phyloP scores from a whole-genome alignment of 768 basidiomycete genomes.

The Boletus eberwhitei region DNA sequence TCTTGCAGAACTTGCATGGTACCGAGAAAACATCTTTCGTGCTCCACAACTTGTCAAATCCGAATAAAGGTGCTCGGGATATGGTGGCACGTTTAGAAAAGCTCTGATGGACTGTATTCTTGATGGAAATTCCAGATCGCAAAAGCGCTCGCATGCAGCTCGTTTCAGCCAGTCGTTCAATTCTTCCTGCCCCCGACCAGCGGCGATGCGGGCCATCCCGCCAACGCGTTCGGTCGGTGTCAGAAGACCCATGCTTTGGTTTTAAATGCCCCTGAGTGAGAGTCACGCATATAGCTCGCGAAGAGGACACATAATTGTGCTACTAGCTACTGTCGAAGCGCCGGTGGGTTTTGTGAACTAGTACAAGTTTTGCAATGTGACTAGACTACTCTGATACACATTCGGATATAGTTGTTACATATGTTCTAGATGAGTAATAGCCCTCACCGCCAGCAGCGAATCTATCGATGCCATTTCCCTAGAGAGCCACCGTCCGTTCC shows the following conservation, averaged over 20 bases:
- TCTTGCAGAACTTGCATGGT: not conserved
- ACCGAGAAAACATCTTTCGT: not conserved
- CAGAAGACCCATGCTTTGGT: not conserved
- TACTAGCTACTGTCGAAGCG: not conserved
- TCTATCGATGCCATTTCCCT: not conserved
- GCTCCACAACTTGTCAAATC: not conserved
- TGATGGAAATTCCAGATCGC: not conserved
- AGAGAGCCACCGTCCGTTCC: constrained; percentile 23
- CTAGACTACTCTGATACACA: not conserved
- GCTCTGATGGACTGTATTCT: not conserved
- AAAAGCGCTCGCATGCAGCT: not conserved
- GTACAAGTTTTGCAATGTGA: not conserved
- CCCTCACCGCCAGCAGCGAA: constrained; percentile 11
- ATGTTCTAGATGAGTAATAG: not conserved
- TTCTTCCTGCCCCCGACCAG: not conserved
- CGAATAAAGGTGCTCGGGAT: not conserved
- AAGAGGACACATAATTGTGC: not conserved
- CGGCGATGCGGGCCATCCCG: too few relatives aligned
- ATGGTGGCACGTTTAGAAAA: too few relatives aligned
- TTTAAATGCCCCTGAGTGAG: not conserved
- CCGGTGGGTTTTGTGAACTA: not conserved
- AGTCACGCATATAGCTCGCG: not conserved
- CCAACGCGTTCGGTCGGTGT: not conserved
- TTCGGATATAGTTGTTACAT: not conserved
- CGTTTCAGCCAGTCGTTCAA: not conserved